These are phyloP conservation scores for Phytophthora pseudosyringae DNA, from an alignment of 352 stramenopile genomes.

Conservation along the genomic window DNA sequence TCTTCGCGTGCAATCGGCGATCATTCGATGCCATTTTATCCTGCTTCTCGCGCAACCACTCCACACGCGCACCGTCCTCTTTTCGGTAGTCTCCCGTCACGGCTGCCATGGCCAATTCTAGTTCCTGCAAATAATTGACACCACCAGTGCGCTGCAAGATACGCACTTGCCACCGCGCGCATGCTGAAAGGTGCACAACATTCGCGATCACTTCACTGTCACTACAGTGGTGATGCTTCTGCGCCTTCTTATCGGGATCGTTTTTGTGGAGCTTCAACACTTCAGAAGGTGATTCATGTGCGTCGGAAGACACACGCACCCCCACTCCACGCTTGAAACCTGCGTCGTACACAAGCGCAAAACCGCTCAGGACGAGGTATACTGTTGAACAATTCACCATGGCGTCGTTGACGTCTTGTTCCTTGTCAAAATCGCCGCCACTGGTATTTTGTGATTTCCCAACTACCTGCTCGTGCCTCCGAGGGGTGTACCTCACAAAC, in stretches of 20 bases:
- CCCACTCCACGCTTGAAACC: conserved; percentile 39
- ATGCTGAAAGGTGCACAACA: conserved; percentile 15
- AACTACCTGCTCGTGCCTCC: conserved; percentile 9
- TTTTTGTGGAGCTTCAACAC: conserved; percentile 7
- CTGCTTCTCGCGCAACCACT: conserved; percentile 56
- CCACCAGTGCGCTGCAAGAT: conserved; percentile 44
- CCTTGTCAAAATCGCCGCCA: neutral
- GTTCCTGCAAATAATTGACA: conserved; percentile 27
- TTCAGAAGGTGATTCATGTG: conserved; percentile 2
- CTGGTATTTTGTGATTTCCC: neutral
- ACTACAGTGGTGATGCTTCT: neutral
- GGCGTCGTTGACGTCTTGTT: conserved; percentile 32
- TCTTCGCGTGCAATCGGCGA: conserved; percentile 33
- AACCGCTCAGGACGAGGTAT: conserved; percentile 45
- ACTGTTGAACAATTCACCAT: conserved; percentile 51
- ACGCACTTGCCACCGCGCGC: conserved; percentile 59
- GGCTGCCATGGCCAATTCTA: conserved; percentile 30
- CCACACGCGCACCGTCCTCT: conserved; percentile 37
- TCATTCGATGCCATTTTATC: conserved; percentile 38
- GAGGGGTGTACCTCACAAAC: conserved; percentile 34
- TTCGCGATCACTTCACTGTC: conserved; percentile 1
- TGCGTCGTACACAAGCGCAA: conserved; percentile 43
- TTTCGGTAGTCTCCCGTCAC: conserved; percentile 24
- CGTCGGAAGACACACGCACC: conserved; percentile 16
- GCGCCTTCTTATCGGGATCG: conserved; percentile 9